Evolutionary conservation across 176 grass and related monocot genomes (phyloP), one percentile per base, ranked within the genome.

Genomic region (Ensete ventricosum): DNA sequence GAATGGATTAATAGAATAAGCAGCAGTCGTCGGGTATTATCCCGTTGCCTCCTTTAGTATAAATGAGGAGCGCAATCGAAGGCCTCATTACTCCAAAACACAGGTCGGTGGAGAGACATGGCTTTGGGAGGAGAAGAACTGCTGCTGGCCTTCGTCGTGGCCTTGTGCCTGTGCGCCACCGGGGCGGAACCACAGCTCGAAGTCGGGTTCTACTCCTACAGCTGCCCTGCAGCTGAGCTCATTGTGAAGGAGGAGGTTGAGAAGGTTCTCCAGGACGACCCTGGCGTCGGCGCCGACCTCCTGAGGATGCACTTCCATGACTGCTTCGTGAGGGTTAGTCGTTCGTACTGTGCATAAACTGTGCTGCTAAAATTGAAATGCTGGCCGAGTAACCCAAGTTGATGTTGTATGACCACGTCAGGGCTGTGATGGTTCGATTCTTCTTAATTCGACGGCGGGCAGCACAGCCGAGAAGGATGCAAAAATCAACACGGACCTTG

Each of bases 391-490:
- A 17, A 17, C 11, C 17, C 11, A 58, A 58, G 14, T 58, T 58
- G 55, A 58, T 58, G 17, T 58, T 58, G 17, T 58, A 19, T 58
- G 17, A 14, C 11, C 17, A 17, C 17, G 53, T 53, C 20, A 76
- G 76, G 76, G 76, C 12, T 78, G 76, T 21, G 63, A 78, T 49
- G 64, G 51, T 2, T 78, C 76, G 9, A 64, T 78, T 78, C 26
- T 78, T 1, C 8, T 78, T 1, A 23, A 78, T 5, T 78, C 76
- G 9, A 78, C 76, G 16, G 9, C 17, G 10, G 12, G 9, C 0
- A 68, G 24, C 50, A 55, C 0, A 0, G 76, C 76, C 0, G 76
- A 78, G 63, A 78, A 78, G 52, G 64, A 78, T 2, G 62, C 76
- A 8, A 1, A 24, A 51, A 17, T 55, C 22, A 78, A 78, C 63